Evolutionary conservation across 2,329 filamentous ascomycete genomes (phyloP), one percentile per base, ranked within the genome.

Genomic region (Phialophora macrospora): DNA sequence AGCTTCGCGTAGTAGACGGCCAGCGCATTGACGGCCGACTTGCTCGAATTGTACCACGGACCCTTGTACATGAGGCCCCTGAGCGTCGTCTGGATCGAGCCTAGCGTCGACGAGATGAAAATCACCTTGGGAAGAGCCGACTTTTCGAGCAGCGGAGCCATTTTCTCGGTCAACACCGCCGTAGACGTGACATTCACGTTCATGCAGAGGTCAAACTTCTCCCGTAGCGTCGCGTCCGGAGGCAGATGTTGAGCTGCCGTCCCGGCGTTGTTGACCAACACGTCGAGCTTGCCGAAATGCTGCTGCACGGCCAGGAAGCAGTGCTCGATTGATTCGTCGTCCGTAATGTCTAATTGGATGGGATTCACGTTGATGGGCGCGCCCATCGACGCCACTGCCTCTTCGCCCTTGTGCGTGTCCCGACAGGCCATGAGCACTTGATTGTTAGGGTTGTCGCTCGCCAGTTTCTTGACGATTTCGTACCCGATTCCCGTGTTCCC

Each of bases 241-340:
- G 60, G 46, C 11, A 63, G 65, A 44, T 65, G 62, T 28, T 65
- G 60, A 5, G 64, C 72, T 5, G 74, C 55, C 5, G 73, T 62
- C 1, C 72, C 76, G 12, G 75, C 76, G 60, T 78, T 78, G 62
- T 78, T 78, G 65, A 79, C 73, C 28, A 78, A 70, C 32, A 79
- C 69, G 54, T 78, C 75, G 7, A 77, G 59, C 22, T 71, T 70
- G 5, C 77, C 76, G 63, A 78, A 78, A 11, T 66, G 54, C 61
- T 73, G 69, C 41, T 73, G 71, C 48, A 79, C 73, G 7, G 73
- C 68, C 0, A 71, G 68, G 2, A 73, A 75, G 11, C 74, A 73
- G 4, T 69, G 69, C 6, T 77, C 75, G 24, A 79, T 74, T 51
- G 74, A 75, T 30, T 71, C 67, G 51, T 65, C 72, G 59, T 74